Conservation (phyloP, 2,329 filamentous ascomycete species). For the Pseudogymnoascus destructans region DNA sequence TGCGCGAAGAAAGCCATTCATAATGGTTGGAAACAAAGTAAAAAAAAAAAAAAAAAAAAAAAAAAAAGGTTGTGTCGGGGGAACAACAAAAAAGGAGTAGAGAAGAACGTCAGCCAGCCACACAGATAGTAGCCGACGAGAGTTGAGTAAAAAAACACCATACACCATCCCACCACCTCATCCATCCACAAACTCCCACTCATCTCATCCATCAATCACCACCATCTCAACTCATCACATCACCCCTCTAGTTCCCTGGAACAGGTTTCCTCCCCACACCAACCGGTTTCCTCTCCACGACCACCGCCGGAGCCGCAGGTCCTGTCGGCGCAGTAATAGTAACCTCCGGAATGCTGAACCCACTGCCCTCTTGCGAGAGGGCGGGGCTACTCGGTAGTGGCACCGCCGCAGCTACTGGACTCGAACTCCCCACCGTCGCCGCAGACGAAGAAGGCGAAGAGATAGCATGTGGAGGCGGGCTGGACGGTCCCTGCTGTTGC, state of each 20-base stretch:
- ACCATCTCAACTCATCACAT: neutral
- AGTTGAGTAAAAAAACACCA: neutral
- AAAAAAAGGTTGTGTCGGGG: neutral
- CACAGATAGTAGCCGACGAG: no score
- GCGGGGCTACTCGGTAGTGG: slow-evolving; percentile 18
- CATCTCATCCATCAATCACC: neutral
- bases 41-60: neutral
- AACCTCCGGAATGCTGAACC: neutral
- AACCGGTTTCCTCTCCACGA: slow-evolving; percentile 5
- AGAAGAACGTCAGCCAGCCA: neutral
- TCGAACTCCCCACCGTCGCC: slow-evolving; percentile 9
- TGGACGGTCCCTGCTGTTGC: neutral
- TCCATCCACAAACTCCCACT: neutral
- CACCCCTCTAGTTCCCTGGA: slow-evolving; percentile 18
- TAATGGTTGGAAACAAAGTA: neutral
- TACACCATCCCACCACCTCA: neutral
- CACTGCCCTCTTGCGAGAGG: slow-evolving; percentile 12
- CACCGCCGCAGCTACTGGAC: slow-evolving; percentile 10
- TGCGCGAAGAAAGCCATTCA: neutral
- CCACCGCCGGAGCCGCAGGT: neutral
- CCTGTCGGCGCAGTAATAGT: slow-evolving; percentile 13
- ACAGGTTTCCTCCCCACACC: slow-evolving; percentile 22
- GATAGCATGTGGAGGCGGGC: slow-evolving; percentile 11
- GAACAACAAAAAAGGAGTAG: neutral
- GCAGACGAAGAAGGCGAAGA: slow-evolving; percentile 8